A percentile compares a stretch with the other conserved stretches of the same genome.
Evolutionary conservation across 169 alveolate species (phyloP).

Genomic region (Eimeria necatrix): DNA sequence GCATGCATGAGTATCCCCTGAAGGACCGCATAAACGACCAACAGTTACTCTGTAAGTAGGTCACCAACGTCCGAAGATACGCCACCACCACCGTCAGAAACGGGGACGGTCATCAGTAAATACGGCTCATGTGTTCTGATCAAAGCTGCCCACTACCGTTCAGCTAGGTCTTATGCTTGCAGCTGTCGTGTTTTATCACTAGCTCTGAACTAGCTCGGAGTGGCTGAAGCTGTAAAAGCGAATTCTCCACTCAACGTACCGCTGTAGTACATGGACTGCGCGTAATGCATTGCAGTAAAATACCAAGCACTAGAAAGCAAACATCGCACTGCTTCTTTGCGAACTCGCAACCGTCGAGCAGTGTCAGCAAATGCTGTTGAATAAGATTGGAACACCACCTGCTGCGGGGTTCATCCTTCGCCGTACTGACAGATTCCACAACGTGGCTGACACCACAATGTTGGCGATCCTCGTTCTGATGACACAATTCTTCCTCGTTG

Average conservation of each 20-base stretch:
- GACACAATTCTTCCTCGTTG: background rate
- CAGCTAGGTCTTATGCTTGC: no score
- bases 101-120: no score
- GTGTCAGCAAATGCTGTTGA: conserved; percentile 6
- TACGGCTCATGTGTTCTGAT: no score
- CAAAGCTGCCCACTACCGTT: no score
- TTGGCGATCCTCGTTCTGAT: background rate
- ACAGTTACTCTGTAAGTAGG: no score
- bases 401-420: background rate
- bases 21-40: background rate
- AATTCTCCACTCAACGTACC: background rate
- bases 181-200: no score
- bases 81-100: no score
- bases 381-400: conserved; percentile 51
- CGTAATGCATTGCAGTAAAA: conserved; percentile 17
- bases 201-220: background rate
- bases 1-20: conserved; percentile 48
- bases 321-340: conserved; percentile 58
- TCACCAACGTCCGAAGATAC: no score
- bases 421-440: background rate
- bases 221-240: background rate
- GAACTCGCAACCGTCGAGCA: conserved; percentile 43
- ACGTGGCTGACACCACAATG: background rate
- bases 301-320: conserved; percentile 28
- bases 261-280: conserved; percentile 46